Evolutionary conservation across 2,329 filamentous ascomycete species (phyloP), one percentile per base, ranked within the genome.

Genomic region (Fusarium succisae): DNA sequence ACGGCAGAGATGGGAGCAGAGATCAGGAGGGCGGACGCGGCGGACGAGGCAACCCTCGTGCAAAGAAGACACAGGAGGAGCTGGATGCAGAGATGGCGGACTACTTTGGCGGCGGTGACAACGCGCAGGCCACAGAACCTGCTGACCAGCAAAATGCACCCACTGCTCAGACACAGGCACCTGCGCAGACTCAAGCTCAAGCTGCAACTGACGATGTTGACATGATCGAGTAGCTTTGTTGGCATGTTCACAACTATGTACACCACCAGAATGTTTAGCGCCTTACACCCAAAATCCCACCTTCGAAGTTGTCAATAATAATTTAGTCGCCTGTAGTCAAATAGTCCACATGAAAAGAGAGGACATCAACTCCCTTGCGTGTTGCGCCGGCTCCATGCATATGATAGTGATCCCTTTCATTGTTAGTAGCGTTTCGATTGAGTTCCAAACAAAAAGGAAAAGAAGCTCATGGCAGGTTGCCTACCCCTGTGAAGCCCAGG

Each of bases 11-110:
- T 37, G 76, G 63, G 11, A 65, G 63, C n/a, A 56, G 66, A 28
- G 63, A 69, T 5, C 83, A 84, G 37, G 77, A 82, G 37, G 72
- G 83, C 74, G 84, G 81, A 20, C 81, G 84, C 32, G 82, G 81
- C 28, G 83, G 82, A 45, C 81, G 84, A 30, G 82, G 82, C 28
- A 84, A 86, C 60, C 88, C 88, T 44, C 89, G 94, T 55, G 87
- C 91, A 5, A 92, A 91, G 83, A 98, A 97, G 88, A 98, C 95
- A 0, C 93, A 95, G 76, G 94, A 97, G 78, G 94, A 98, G 81
- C 87, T 98, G 45, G 95, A 98, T 81, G 94, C 94, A n/a, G 95
- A 98, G 84, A 98, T 98, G 95, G 94, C 92, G 37, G 94, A 98
- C 80, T 98, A 98, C 82, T 98, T 94, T 86, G 91, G 88, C 37